Percentiles rank a stretch among this genome's conserved stretches.
These are phyloP conservation scores for Nevesoporus exiguus DNA, from an alignment of 768 basidiomycete species.

Conservation along the genomic window DNA sequence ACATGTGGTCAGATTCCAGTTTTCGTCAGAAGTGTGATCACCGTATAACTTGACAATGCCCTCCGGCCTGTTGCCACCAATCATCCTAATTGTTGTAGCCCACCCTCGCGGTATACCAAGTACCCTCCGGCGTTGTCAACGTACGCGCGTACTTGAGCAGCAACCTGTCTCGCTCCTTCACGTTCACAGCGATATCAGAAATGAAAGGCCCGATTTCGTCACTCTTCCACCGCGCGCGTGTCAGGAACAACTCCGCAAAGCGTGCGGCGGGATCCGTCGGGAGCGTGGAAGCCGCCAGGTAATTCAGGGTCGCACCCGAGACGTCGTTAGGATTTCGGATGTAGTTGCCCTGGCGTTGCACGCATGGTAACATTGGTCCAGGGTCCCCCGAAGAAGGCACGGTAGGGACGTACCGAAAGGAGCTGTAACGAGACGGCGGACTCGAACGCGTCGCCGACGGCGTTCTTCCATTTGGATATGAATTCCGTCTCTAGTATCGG, in stretches of 20 bases:
- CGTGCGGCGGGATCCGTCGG: constrained; percentile 76
- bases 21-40: too few species aligned
- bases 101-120: constrained; percentile 72
- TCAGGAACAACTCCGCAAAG: constrained; percentile 86
- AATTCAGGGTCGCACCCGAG: constrained; percentile 45
- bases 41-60: too few species aligned
- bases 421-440: constrained; percentile 55
- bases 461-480: constrained; percentile 61
- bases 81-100: constrained; percentile 48
- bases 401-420: constrained; percentile 59
- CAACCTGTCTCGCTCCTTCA: constrained; percentile 84
- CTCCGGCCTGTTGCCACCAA: too few species aligned
- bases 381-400: not conserved
- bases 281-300: constrained; percentile 73
- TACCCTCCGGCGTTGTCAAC: constrained; percentile 60
- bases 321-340: constrained; percentile 43
- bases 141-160: constrained; percentile 84
- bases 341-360: constrained; percentile 69
- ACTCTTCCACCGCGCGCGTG: constrained; percentile 68
- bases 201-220: constrained; percentile 84
- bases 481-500: constrained; percentile 56
- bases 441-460: constrained; percentile 78
- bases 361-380: not conserved
- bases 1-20: too few species aligned
- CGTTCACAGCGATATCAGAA: constrained; percentile 73